phyloP scores from a whole-genome alignment of 805 yeast genomes.

The Yarrowia sp. region DNA sequence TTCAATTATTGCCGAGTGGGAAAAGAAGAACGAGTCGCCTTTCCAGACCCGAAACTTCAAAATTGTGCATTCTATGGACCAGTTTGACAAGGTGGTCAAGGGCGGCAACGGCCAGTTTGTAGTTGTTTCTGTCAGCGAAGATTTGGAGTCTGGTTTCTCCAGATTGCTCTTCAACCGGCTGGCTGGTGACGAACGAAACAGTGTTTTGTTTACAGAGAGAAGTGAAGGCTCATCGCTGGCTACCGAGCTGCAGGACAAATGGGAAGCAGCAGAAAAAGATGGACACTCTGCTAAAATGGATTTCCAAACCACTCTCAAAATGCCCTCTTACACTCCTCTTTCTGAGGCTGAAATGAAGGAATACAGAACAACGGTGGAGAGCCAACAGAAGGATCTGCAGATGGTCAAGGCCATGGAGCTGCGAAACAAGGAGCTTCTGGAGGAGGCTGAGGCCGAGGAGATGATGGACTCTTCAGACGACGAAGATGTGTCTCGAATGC shows the following conservation, averaged over 20 bases:
- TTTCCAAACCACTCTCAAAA: slow-evolving; percentile 25
- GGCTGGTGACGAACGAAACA: slow-evolving; percentile 61
- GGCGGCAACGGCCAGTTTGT: slow-evolving; percentile 54
- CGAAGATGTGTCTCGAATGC: slow-evolving; percentile 34
- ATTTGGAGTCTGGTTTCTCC: slow-evolving; percentile 59
- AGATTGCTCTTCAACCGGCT: slow-evolving; percentile 43
- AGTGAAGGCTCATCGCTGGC: slow-evolving; percentile 50
- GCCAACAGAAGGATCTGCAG: slow-evolving; percentile 31
- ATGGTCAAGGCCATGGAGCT: slow-evolving; percentile 35
- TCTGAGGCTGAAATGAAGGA: slow-evolving; percentile 37
- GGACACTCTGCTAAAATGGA: slow-evolving; percentile 31
- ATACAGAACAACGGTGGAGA: slow-evolving; percentile 33
- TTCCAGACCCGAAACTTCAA: slow-evolving; percentile 69
- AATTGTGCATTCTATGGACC: slow-evolving; percentile 57
- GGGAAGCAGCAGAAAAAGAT: slow-evolving; percentile 34
- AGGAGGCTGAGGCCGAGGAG: slow-evolving; percentile 36
- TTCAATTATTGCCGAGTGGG: slow-evolving; percentile 82
- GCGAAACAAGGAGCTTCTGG: slow-evolving; percentile 42
- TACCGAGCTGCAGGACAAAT: slow-evolving; percentile 44
- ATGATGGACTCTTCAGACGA: slow-evolving; percentile 32
- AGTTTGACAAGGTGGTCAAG: slow-evolving; percentile 28
- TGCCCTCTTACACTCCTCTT: slow-evolving; percentile 25
- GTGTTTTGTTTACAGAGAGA: slow-evolving; percentile 72
- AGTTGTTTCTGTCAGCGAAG: slow-evolving; percentile 70
- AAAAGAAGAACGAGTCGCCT: slow-evolving; percentile 65